Evolutionary conservation across 768 basidiomycete species (phyloP).

Genomic region (Hygrocybe punicea): DNA sequence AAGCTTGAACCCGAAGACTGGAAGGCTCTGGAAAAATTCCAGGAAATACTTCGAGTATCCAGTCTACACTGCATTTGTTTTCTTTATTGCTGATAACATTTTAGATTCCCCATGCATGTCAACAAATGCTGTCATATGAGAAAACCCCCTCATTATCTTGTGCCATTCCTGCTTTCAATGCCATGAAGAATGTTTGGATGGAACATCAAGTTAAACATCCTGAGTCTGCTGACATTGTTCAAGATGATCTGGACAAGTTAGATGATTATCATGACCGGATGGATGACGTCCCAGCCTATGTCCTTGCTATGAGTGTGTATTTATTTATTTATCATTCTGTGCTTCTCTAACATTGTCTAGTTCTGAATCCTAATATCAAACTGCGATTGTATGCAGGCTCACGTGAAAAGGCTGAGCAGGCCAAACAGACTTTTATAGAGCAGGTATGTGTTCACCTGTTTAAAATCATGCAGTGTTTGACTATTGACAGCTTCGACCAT

Average conservation of each 20-base stretch:
- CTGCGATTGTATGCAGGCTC: no score
- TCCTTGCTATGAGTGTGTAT: no score
- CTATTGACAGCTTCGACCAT: no score
- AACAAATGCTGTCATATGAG: constrained; percentile 30
- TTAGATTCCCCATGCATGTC: constrained; percentile 33
- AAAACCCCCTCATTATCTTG: constrained; percentile 28
- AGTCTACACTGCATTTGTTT: neutral
- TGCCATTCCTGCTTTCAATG: constrained; percentile 27
- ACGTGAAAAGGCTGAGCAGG: no score
- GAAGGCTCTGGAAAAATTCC: constrained; percentile 21
- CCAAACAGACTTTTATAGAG: no score
- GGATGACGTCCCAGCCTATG: neutral
- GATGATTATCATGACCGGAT: constrained; percentile 17
- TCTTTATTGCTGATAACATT: neutral
- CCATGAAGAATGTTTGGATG: constrained; percentile 24
- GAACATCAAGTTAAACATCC: constrained; percentile 9
- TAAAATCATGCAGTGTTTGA: no score
- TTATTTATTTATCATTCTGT: no score
- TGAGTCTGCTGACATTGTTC: constrained; percentile 16
- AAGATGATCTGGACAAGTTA: constrained; percentile 30
- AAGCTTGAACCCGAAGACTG: constrained; percentile 22
- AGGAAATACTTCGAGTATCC: constrained; percentile 26
- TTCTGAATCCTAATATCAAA: no score
- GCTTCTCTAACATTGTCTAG: no score
- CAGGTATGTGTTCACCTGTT: no score